These are phyloP conservation scores for Amanita exitialis DNA, from an alignment of 768 basidiomycete species.

Conservation along the genomic window DNA sequence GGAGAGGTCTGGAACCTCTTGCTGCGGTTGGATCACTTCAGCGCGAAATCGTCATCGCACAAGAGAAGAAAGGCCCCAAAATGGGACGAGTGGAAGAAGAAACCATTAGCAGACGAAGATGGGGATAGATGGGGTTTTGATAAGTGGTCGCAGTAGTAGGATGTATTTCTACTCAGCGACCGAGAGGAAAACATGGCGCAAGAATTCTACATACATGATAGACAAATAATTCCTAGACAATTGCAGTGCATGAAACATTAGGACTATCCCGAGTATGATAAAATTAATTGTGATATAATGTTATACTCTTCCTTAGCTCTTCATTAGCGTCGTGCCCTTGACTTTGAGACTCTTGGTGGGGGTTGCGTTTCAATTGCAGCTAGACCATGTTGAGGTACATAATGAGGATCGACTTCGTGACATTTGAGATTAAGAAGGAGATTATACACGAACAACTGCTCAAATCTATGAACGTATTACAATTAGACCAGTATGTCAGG, in stretches of 20 bases:
- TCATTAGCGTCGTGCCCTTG: constrained; percentile 37
- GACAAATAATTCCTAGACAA: constrained; percentile 4
- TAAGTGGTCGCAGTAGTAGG: constrained; percentile 24
- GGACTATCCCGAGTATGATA: background rate
- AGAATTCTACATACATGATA: constrained; percentile 1
- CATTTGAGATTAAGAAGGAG: constrained; percentile 74
- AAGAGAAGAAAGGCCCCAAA: constrained; percentile 4
- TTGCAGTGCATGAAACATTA: constrained; percentile 6
- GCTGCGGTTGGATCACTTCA: constrained; percentile 7
- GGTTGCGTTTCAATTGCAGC: constrained; percentile 48
- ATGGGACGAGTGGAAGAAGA: constrained; percentile 42
- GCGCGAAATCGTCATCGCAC: constrained; percentile 4
- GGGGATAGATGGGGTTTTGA: constrained; percentile 41
- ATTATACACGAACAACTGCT: constrained; percentile 83
- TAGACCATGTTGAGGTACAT: constrained; percentile 70
- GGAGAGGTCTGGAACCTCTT: constrained; percentile 39
- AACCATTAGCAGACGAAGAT: constrained; percentile 16
- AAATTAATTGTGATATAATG: background rate
- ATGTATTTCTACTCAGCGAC: background rate
- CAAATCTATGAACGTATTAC: constrained; percentile 43
- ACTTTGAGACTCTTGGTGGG: constrained; percentile 40
- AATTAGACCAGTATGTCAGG: background rate
- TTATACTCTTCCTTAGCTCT: too few species aligned
- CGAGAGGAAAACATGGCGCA: background rate
- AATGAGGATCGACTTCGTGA: constrained; percentile 64